These are phyloP conservation scores for Catharanthus roseus DNA, from an alignment of 257 asterid genomes.

Conservation along the genomic window DNA sequence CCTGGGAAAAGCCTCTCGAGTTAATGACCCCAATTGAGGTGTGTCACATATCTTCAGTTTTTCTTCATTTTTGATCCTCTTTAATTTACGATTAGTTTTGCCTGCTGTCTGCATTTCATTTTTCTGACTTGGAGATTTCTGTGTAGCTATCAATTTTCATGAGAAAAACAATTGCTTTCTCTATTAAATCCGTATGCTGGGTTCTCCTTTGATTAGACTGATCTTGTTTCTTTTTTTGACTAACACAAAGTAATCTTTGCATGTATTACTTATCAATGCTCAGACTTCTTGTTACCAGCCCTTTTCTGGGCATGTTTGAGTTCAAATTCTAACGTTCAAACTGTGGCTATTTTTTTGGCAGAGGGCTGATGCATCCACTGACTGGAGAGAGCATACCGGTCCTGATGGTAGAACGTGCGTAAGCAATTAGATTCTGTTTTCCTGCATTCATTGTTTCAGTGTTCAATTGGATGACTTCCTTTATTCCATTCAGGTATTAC, in stretches of 20 bases:
- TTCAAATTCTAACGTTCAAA: slow-evolving; percentile 12
- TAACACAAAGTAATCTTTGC: background rate
- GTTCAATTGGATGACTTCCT: background rate
- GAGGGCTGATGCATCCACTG: slow-evolving; percentile 96
- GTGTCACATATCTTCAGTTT: slow-evolving; percentile 19
- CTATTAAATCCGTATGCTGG: no score
- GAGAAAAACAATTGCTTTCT: no score
- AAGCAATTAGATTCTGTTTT: slow-evolving; percentile 7
- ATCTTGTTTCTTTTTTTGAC: background rate
- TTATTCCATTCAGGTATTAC: slow-evolving; percentile 51
- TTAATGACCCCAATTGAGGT: slow-evolving; percentile 80
- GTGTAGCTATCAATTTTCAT: no score
- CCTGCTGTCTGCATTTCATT: no score
- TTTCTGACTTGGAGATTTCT: no score
- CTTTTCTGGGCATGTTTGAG: slow-evolving; percentile 4
- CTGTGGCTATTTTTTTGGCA: slow-evolving; percentile 28
- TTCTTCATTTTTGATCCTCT: background rate
- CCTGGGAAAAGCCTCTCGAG: slow-evolving; percentile 89
- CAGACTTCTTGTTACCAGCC: background rate
- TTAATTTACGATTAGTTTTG: no score
- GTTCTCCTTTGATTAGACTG: no score
- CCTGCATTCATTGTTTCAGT: background rate
- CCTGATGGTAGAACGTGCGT: slow-evolving; percentile 77
- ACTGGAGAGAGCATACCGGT: slow-evolving; percentile 76
- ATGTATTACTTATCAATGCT: background rate